Evolutionary conservation across 495 filamentous ascomycete species (phyloP).

Genomic region (Ascodesmis nigricans): DNA sequence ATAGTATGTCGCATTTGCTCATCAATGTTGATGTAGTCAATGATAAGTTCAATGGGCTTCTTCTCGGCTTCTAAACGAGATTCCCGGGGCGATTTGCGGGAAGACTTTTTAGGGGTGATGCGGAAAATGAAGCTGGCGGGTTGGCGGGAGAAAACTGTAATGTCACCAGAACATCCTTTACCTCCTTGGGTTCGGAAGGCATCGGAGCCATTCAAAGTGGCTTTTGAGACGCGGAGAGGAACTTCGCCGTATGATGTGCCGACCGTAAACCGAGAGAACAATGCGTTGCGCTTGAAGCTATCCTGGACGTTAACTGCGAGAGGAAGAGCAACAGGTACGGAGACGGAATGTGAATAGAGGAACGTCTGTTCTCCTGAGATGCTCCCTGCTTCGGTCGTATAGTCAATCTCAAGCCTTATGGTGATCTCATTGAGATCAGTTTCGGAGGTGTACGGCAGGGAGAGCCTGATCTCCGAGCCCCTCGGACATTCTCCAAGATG

Average conservation of each 20-base stretch:
- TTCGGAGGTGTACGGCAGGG: conserved; percentile 72
- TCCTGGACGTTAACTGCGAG: conserved; percentile 95
- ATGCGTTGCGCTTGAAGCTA: conserved; percentile 58
- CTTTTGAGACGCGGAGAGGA: conserved; percentile 51
- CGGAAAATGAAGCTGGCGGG: conserved; percentile 69
- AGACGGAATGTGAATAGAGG: conserved; percentile 39
- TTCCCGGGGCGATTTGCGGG: conserved; percentile 21
- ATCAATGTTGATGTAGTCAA: conserved; percentile 59
- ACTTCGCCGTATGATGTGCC: conserved; percentile 44
- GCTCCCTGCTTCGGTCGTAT: conserved; percentile 52
- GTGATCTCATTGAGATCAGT: conserved; percentile 47
- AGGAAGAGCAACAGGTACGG: conserved; percentile 47
- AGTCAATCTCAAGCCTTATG: conserved; percentile 54
- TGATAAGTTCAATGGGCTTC: conserved; percentile 39
- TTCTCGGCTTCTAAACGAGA: conserved; percentile 23
- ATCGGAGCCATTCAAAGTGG: conserved; percentile 45
- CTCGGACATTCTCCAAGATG: conserved; percentile 33
- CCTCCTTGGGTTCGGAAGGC: conserved; percentile 43
- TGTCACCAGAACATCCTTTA: conserved; percentile 27
- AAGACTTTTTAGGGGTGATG: conserved; percentile 31
- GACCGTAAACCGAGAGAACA: conserved; percentile 80
- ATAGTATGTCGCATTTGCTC: conserved; percentile 37
- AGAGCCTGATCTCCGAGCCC: conserved; percentile 31
- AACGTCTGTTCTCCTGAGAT: too few species aligned
- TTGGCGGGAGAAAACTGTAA: conserved; percentile 55